Evolutionary conservation across 2,329 filamentous ascomycete genomes (phyloP), one percentile per base, ranked within the genome.

Genomic region (Colletotrichum scovillei): DNA sequence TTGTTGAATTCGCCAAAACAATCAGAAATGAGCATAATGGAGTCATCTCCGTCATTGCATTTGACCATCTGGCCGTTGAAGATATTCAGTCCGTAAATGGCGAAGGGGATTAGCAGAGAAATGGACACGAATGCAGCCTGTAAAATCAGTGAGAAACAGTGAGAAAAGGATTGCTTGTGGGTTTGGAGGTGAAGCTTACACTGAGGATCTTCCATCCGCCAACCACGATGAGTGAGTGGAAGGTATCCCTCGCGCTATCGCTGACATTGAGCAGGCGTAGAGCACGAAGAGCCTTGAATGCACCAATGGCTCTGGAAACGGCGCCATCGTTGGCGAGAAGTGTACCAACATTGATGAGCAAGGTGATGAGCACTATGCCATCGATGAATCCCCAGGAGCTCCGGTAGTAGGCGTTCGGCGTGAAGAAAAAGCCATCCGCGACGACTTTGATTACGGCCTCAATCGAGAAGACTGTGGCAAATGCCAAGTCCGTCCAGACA

Each of bases 381-480:
- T 99, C 97, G 76, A 99, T 98, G 74, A 98, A 92, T 7, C 97
- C 97, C 97, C 97, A 99, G 0, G 95, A 96, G 79, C 96, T 96
- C 78, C 97, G 92, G 81, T 98, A 95, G 80, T 98, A 99, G 3
- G 97, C 97, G 82, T 99, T 98, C 0, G 97, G 97, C 0, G 97
- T 98, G 91, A 94, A 98, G 81, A 98, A 93, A 78, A 98, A 93
- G 8, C 97, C 97, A 84, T 99, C 97, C 0, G 97, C 97, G 78
- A 99, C 91, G 68, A 97, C 92, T 82, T 99, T 99, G 84, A 99
- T 95, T 6, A 92, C 79, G 0, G 95, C 95, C 82, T 99, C 97
- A 7, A 94, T 80, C 0, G 93, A 93, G 84, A 99, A 99, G 16
- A 99, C 83, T 1, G 93, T 82, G 2, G 96, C 95, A 80, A 99